Evolutionary conservation across 768 basidiomycete genomes (phyloP).

Genomic region (Amanita rimosa): DNA sequence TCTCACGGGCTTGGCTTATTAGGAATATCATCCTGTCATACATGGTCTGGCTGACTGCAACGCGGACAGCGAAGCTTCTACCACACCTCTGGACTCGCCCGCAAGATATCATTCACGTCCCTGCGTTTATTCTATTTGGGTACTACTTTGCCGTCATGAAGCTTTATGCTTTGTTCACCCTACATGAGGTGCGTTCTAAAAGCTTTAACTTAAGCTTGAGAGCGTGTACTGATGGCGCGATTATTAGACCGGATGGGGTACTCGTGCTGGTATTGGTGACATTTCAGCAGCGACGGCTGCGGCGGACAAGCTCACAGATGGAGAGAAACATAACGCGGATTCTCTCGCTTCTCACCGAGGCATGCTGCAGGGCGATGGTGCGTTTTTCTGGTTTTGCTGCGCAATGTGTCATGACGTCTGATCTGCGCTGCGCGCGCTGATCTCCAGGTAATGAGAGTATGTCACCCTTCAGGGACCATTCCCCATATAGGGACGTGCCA

Average conservation of each 20-base stretch:
- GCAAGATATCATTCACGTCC: conserved; percentile 68
- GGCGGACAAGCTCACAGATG: conserved; percentile 30
- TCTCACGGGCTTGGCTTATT: conserved; percentile 5
- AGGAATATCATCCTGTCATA: conserved; percentile 67
- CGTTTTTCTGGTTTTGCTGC: not conserved
- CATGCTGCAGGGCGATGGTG: conserved; percentile 9
- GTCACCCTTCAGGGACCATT: conserved; percentile 19
- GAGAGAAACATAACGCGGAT: conserved; percentile 15
- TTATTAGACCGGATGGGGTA: conserved; percentile 85
- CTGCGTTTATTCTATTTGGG: conserved; percentile 81
- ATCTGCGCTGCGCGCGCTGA: not conserved
- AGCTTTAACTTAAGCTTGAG: not conserved
- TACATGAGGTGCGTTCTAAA: conserved; percentile 62
- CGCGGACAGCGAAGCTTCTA: conserved; percentile 71
- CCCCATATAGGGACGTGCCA: conserved; percentile 17
- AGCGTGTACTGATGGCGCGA: not conserved
- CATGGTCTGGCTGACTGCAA: conserved; percentile 58
- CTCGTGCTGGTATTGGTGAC: conserved; percentile 89
- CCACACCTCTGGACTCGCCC: conserved; percentile 76
- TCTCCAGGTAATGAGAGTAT: conserved; percentile 7
- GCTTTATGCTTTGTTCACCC: conserved; percentile 78
- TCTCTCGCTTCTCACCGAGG: not conserved
- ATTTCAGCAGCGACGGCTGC: conserved; percentile 67
- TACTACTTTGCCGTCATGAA: conserved; percentile 97
- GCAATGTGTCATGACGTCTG: not conserved